phyloP scores from a whole-genome alignment of 2,329 filamentous ascomycete species.

The Verticillium albo-atrum region DNA sequence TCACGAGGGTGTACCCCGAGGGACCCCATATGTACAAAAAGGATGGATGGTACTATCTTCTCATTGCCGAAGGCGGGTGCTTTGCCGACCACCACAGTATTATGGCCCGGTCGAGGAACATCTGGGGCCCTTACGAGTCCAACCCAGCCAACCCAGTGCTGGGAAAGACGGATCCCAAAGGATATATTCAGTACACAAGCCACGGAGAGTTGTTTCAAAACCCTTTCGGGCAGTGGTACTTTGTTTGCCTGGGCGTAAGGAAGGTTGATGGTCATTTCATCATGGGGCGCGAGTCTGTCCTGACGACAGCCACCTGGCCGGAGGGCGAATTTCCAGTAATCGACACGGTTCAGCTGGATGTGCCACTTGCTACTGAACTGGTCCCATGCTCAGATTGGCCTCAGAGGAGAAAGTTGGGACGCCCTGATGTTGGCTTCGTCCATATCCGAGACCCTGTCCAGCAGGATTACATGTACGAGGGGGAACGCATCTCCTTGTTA shows the following conservation, averaged over 20 bases:
- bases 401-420: background rate
- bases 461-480: background rate
- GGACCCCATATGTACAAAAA: constrained; percentile 42
- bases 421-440: background rate
- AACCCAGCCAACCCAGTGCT: constrained; percentile 55
- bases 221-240: constrained; percentile 43
- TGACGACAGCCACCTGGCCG: constrained; percentile 31
- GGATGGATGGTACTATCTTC: constrained; percentile 39
- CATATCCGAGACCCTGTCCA: constrained; percentile 2
- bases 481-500: rapidly evolving
- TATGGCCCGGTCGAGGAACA: constrained; percentile 43
- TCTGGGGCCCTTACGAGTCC: constrained; percentile 58
- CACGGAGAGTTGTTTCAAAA: constrained; percentile 51
- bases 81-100: constrained; percentile 48
- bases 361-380: background rate
- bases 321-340: constrained; percentile 29
- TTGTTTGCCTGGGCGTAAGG: constrained; percentile 47
- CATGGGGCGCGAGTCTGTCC: constrained; percentile 47
- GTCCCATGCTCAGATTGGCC: background rate
- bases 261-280: constrained; percentile 47
- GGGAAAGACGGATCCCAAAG: constrained; percentile 40
- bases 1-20: constrained; percentile 36
- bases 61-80: constrained; percentile 42
- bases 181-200: constrained; percentile 45
- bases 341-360: constrained; percentile 3